phyloP scores from a whole-genome alignment of 2,329 filamentous ascomycete genomes.

The Pleochaeta shiraiana region DNA sequence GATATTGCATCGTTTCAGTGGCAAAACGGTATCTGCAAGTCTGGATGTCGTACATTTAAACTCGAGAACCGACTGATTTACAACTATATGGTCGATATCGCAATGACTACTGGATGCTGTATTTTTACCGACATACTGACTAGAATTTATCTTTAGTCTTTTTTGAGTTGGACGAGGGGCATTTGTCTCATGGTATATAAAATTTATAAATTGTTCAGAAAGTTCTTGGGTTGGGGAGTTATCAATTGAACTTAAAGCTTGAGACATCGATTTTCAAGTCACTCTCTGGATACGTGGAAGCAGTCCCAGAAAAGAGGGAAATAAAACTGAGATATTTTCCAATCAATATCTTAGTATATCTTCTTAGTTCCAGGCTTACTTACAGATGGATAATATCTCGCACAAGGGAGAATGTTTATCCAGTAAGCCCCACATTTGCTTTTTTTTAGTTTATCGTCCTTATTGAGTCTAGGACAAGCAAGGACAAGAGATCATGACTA shows the following conservation, averaged over 20 bases:
- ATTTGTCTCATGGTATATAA: neutral
- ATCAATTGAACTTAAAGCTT: neutral
- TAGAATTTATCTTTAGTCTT: neutral
- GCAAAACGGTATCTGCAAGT: slow-evolving; percentile 7
- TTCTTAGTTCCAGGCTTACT: too few species aligned
- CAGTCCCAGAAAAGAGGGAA: too few species aligned
- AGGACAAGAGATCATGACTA: too few species aligned
- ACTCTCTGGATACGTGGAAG: too few species aligned
- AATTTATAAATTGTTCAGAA: neutral
- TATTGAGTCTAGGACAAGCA: too few species aligned
- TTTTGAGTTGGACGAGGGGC: neutral
- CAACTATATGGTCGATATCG: slow-evolving; percentile 12
- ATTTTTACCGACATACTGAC: neutral
- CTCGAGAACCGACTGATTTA: slow-evolving; percentile 12
- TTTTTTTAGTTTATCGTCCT: too few species aligned
- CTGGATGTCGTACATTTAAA: slow-evolving; percentile 10
- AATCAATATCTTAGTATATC: too few species aligned
- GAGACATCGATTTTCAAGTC: neutral
- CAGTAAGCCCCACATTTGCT: too few species aligned
- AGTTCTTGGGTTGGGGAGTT: neutral
- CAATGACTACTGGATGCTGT: neutral
- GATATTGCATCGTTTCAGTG: slow-evolving; percentile 9
- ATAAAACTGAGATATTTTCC: too few species aligned
- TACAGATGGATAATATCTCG: too few species aligned
- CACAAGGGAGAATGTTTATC: too few species aligned